Base-by-base conservation (phyloP, 768 basidiomycete genomes). In the Calocybe cyanea region DNA sequence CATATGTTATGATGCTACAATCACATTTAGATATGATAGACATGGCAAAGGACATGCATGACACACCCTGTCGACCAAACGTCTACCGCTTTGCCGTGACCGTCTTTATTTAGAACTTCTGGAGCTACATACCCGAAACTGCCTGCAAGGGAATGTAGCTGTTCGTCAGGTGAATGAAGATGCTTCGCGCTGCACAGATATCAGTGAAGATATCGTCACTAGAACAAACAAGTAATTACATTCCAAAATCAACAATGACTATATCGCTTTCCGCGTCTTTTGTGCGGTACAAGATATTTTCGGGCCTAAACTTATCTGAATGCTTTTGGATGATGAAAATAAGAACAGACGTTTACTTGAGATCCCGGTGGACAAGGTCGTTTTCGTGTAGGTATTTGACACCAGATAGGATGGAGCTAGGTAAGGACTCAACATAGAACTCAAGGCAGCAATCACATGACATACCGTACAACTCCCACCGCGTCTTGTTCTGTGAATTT, bases 211-310 rank as follows among this genome's bases (percentile, higher is more conserved):
- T 14, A 20, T 8, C 9, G 21, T 20, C 11, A 38, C 21, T n/a
- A 28, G 31, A 38, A 45, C 18, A 32, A 42, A n/a, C n/a, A 15
- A 18, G 14, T 21, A 66, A 84, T 14, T 55, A 92, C 90, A 99
- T 97, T 53, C 96, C 96, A 59, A 99, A 99, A 65, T 98, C 96
- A 5, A 83, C 94, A 34, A 98, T 92, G 46, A 99, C 94, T 40
- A 98, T 77, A 52, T 87, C 87, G n/a, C 88, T 90, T 14, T 85
- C 73, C 8, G 73, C 60, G 2, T 80, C 85, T 53, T 73, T 81
- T 4, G 87, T 90, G 32, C 89, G 81, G 61, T 92, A 97, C 3
- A 99, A 73, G 48, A 99, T 94, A 61, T 98, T 98, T 66, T 99
- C 96, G 0, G 96, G 96, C 63, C 87, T 92, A 50, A 5, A 28